A percentile compares a stretch with the other conserved stretches of the same genome.
These are phyloP conservation scores for Bassia scoparia DNA, from an alignment of 148 eudicot species.

Conservation along the genomic window DNA sequence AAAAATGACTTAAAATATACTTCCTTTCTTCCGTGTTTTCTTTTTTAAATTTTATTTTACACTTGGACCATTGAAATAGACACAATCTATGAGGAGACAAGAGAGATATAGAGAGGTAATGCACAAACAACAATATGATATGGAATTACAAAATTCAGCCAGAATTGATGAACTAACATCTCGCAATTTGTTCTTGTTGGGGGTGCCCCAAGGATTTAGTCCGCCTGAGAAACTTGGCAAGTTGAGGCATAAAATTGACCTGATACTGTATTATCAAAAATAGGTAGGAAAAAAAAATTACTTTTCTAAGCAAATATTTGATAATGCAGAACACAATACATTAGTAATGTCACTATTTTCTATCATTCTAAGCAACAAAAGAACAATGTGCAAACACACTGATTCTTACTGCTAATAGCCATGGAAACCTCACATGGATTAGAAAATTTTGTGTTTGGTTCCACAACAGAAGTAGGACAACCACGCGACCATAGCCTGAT, in stretches of 20 bases:
- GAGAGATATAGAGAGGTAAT: no score
- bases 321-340: background rate
- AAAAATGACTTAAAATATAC: background rate
- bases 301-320: background rate
- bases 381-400: background rate
- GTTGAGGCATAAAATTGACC: slow-evolving; percentile 90
- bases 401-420: background rate
- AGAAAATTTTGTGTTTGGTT: background rate
- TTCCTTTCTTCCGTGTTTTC: no score
- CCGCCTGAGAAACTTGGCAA: slow-evolving; percentile 99
- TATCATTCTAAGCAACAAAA: background rate
- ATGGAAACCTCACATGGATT: background rate
- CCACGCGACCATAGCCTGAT: no score
- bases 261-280: slow-evolving; percentile 49
- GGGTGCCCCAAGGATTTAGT: slow-evolving; percentile 96
- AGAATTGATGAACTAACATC: slow-evolving; percentile 43
- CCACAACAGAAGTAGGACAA: background rate
- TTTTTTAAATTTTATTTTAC: no score
- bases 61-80: no score
- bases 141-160: background rate
- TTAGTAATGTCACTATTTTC: background rate
- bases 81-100: no score
- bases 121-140: background rate
- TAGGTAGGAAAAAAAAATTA: slow-evolving; percentile 5
- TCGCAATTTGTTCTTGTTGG: slow-evolving; percentile 49